Evolutionary conservation across 441 rosid species (phyloP), one percentile per base, ranked within the genome.

Genomic region (Breynia disticha): DNA sequence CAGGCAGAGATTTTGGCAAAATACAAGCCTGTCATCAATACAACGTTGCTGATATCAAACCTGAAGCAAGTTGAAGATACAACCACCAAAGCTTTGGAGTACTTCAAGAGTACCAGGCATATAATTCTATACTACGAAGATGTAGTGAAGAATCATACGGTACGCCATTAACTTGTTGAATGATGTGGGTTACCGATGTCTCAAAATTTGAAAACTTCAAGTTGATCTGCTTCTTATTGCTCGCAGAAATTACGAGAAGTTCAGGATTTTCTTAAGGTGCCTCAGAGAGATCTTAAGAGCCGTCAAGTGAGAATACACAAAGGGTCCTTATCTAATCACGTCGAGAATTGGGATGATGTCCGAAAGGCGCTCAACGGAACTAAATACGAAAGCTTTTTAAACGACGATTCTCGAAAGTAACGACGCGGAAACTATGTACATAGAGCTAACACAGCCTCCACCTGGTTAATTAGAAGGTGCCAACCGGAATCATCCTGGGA

Each of bases 241-340:
- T 20, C 63, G 73, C 82, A 91, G 98, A 88, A 77, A 72, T 70
- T 91, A 65, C 72, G 46, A 0, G 95, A 86, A 45, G 82, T 88
- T 54, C 90, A 78, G 66, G 86, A 84, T 57, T 88, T 93, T 71
- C 78, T 93, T 16, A 78, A 79, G 73, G 95, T 88, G 44, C 95
- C 97, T 0, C 75, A 20, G 37, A 76, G 67, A 48, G 68, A 78
- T 11, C 71, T 86, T 60, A 79, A 59, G 67, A 91, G 98, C 54
- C 78, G 97, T 16, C 98, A 88, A 72, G 96, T 93, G 60, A 93
- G 83, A 74, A 93, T 89, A 71, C 97, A 93, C 70, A 80, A 81
- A 53, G 96, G 97, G 37, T 43, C 84, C 1, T 70, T 84, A 62
- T 79, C 84, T 2, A 66, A 73, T 45, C 86, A 81, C 54, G 67